Conservation (phyloP, 2,329 filamentous ascomycete genomes). For the Ambrosiella cleistominuta region DNA sequence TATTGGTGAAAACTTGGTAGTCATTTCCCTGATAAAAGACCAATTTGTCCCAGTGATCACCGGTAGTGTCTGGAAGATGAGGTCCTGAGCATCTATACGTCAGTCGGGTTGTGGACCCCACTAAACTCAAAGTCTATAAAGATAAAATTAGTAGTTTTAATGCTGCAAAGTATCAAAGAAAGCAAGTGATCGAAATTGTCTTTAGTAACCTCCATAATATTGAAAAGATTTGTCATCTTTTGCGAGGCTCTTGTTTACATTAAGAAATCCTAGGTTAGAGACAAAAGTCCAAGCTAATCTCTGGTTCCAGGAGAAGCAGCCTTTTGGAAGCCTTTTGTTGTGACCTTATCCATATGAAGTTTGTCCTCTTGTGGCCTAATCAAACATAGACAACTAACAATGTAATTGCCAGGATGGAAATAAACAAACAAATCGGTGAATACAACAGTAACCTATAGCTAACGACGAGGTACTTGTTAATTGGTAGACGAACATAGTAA, state of each 20-base stretch:
- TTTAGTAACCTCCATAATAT: constrained; percentile 14
- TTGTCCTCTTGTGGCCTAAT: too few relatives aligned
- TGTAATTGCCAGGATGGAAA: too few relatives aligned
- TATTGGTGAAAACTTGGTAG: background rate
- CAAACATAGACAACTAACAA: too few relatives aligned
- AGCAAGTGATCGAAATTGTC: constrained; percentile 16
- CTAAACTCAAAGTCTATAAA: constrained; percentile 25
- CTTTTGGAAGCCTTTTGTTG: too few relatives aligned
- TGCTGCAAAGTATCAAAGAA: constrained; percentile 18
- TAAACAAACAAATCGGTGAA: background rate
- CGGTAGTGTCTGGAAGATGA: background rate
- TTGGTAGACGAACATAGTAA: background rate
- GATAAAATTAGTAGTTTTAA: constrained; percentile 19
- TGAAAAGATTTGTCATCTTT: too few relatives aligned
- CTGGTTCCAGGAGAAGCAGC: too few relatives aligned
- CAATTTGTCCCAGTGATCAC: background rate
- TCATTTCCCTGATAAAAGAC: background rate
- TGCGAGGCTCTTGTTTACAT: too few relatives aligned
- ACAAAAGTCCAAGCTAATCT: too few relatives aligned
- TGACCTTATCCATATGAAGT: too few relatives aligned
- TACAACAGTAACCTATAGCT: background rate
- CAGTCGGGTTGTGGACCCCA: constrained; percentile 16
- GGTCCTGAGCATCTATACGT: constrained; percentile 1
- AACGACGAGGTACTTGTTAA: too few relatives aligned
- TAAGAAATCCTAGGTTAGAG: too few relatives aligned